Base-by-base conservation (phyloP, 306 rosid species). In the Medicago truncatula region DNA sequence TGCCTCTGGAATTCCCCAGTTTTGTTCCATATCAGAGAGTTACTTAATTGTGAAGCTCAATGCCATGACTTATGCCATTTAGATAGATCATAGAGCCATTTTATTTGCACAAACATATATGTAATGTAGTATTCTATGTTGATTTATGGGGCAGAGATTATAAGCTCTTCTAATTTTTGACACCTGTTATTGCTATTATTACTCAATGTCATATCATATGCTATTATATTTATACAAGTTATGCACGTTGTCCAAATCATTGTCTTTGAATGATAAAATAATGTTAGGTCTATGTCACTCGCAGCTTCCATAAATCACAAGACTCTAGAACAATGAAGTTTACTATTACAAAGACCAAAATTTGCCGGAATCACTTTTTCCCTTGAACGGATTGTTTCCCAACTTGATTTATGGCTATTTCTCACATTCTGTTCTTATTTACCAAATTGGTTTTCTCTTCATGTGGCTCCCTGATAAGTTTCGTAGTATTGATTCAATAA, bases 391-490 rank as follows among this genome's bases (percentile, higher is more conserved):
- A 73, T 61, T 76, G 76, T 72, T 77, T 65, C 69, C 81, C 46
- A 78, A 74, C 70, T 74, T 68, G 36, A 56, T 77, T 63, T 43
- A 46, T 50, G 78, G 73, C 84, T 21, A 61, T 44, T 67, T 39
- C 16, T 53, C 43, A n/a, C 39, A 15, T 34, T 73, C 21, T 78
- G 57, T 67, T 71, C 76, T 59, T 67, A 8, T 49, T 78, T 68
- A 39, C 50, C 15, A 62, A 81, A 76, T 23, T 12, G 76, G 17
- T 70, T 81, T 64, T 79, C 67, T 59, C 78, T 79, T 73, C 74
- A 61, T 79, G 80, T 76, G 77, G 67, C 62, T 60, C 54, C 77
- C 57, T 76, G 85, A 47, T 57, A 80, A 83, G 83, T 80, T 80
- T 78, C 84, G 86, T 76, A 75, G 75, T 39, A 54, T 43, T 76